Evolutionary conservation across 805 yeast species (phyloP), one percentile per base, ranked within the genome.

Genomic region (Suhomyces kilbournensis): DNA sequence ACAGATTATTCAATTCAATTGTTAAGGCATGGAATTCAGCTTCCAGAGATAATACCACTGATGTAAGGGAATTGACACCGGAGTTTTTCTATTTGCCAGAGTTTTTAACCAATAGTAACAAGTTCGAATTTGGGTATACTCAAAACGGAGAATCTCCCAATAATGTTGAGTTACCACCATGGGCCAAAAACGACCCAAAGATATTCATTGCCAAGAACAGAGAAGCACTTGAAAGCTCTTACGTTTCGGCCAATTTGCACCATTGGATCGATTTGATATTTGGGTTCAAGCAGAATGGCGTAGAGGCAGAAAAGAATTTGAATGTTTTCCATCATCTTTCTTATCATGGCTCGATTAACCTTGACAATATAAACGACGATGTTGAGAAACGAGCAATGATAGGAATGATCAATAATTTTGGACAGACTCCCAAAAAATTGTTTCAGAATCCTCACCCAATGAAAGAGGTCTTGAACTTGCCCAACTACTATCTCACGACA

Each of bases 371-470:
- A 52, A 76, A 81, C 54, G 92, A 90, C 62, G 90, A 84, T 35
- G 76, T 79, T 55, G 96, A 90, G 66, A 78, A 85, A 56, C 75
- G 83, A 38, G 93, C 96, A 0, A 77, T 87, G 2, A 86, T 90
- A 20, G 92, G 96, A 1, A 87, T 88, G 59, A 90, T 90, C 48
- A 94, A 91, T 64, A 90, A 90, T 67, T 90, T 90, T 75, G 97
- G 97, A 0, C 97, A 90, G 64, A 90, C 96, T 0, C 97, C 97
- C 1, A 63, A 79, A 47, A 88, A 86, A 59, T 70, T 91, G 9
- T 89, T 91, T 59, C 72, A 70, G 15, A 79, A 78, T 48, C 86
- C 91, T 0, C 97, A 90, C 66, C 85, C 87, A 0, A 56, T 62
- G 23, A 74, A 77, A 50, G 80, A 73, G 2, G 67, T 69, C 0